A percentile compares a stretch with the other conserved stretches of the same genome.
phyloP scores from a whole-genome alignment of 768 basidiomycete genomes.

The Tricholoma bakamatsutake region DNA sequence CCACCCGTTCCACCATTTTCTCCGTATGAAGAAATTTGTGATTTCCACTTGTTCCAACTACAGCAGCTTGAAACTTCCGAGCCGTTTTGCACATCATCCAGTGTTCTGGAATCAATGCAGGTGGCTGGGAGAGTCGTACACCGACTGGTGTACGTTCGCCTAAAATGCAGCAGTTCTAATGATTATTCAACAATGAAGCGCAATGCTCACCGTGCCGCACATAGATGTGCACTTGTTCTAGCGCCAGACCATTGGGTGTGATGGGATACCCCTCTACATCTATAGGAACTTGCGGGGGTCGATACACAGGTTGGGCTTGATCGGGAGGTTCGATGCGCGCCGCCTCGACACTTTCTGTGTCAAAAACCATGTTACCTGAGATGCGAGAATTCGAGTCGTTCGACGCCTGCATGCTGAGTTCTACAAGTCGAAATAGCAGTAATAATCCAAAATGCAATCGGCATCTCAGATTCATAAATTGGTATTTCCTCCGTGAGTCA shows the following conservation, averaged over 20 bases:
- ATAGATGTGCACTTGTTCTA: slow-evolving; percentile 73
- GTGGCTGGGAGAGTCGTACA: slow-evolving; percentile 52
- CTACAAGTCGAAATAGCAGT: neutral
- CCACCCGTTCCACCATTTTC: slow-evolving; percentile 48
- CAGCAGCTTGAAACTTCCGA: slow-evolving; percentile 42
- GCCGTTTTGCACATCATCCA: slow-evolving; percentile 64
- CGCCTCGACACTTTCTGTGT: neutral
- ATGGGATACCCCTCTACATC: slow-evolving; percentile 58
- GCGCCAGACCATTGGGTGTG: slow-evolving; percentile 46
- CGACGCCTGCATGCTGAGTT: neutral
- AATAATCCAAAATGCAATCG: neutral
- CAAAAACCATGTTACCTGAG: neutral
- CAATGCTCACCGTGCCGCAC: slow-evolving; percentile 59
- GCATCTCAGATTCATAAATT: neutral
- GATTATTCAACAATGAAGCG: neutral
- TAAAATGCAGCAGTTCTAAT: slow-evolving; percentile 18
- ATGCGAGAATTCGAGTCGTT: neutral
- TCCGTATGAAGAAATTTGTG: slow-evolving; percentile 31
- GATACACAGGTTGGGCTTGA: slow-evolving; percentile 3
- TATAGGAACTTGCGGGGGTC: slow-evolving; percentile 39
- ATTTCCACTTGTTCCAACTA: slow-evolving; percentile 22
- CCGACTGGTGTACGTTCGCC: slow-evolving; percentile 79
- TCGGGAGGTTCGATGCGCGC: neutral
- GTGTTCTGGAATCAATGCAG: slow-evolving; percentile 59
- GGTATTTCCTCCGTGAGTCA: no score